Conservation (phyloP, 2,329 filamentous ascomycete species). For the Cladosporium colombiae region DNA sequence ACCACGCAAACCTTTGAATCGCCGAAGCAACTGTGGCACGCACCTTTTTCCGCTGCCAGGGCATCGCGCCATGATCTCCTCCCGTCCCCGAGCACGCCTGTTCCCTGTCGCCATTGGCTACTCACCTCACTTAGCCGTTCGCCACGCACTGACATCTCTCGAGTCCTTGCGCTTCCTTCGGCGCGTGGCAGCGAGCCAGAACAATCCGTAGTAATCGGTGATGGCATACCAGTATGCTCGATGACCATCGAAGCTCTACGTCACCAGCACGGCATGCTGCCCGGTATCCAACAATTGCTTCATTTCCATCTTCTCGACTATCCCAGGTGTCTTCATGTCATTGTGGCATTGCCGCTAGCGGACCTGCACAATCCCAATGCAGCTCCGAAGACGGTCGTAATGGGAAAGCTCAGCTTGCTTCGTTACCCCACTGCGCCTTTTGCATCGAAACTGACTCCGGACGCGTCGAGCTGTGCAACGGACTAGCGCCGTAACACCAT, state of each 20-base stretch:
- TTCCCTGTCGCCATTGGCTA: constrained; percentile 7
- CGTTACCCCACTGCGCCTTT: constrained; percentile 16
- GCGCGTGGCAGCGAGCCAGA: constrained; percentile 21
- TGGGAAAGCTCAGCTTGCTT: constrained; percentile 14
- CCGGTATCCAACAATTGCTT: background rate
- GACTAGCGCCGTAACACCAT: constrained; percentile 19
- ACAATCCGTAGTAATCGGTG: constrained; percentile 20
- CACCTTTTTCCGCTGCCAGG: constrained; percentile 16
- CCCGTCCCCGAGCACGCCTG: constrained; percentile 8
- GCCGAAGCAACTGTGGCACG: constrained; percentile 21
- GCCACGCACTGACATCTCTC: constrained; percentile 10
- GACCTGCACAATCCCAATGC: constrained; percentile 16
- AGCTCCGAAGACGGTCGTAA: constrained; percentile 7
- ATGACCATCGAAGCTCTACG: constrained; percentile 5
- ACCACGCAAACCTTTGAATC: constrained; percentile 6
- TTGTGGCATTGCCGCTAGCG: background rate
- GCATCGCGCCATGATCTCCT: constrained; percentile 20
- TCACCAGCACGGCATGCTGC: constrained; percentile 7
- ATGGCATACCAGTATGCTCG: constrained; percentile 8
- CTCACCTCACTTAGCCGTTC: constrained; percentile 7
- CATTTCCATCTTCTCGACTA: constrained; percentile 4
- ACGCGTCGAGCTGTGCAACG: constrained; percentile 16
- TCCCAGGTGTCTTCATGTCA: background rate
- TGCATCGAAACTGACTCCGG: constrained; percentile 15
- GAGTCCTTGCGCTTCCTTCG: constrained; percentile 16